These are phyloP conservation scores for Clonostachys chloroleuca DNA, from an alignment of 2,329 filamentous ascomycete genomes.

Conservation along the genomic window DNA sequence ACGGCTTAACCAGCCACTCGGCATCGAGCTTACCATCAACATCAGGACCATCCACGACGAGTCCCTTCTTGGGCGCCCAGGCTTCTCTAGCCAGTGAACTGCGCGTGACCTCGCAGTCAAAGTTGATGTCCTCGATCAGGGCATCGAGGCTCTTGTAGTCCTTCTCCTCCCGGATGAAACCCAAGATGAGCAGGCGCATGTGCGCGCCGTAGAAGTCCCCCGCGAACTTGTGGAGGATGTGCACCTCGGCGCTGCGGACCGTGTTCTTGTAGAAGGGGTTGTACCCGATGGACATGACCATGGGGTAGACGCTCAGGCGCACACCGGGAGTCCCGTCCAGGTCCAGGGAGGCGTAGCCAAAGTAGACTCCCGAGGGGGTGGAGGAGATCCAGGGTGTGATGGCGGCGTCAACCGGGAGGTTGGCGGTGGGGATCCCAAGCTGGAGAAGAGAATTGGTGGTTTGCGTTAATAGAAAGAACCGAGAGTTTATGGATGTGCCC, in stretches of 20 bases:
- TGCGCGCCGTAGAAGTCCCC: conserved; percentile 81
- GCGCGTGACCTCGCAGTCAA: conserved; percentile 80
- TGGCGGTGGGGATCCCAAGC: conserved; percentile 96
- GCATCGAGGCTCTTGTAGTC: conserved; percentile 84
- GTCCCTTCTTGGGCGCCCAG: conserved; percentile 44
- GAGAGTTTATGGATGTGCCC: background rate
- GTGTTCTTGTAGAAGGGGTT: conserved; percentile 97
- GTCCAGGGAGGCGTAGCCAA: conserved; percentile 78
- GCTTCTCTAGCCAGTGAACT: conserved; percentile 63
- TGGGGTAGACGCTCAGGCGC: conserved; percentile 61
- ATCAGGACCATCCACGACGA: conserved; percentile 6
- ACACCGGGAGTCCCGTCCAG: conserved; percentile 48
- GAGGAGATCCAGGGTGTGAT: conserved; percentile 55
- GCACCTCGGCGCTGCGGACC: conserved; percentile 81
- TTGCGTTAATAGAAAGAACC: background rate
- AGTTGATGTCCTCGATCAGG: conserved; percentile 80
- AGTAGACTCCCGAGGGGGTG: conserved; percentile 82
- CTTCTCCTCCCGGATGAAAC: conserved; percentile 84
- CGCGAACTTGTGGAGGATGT: conserved; percentile 74
- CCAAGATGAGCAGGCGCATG: conserved; percentile 76
- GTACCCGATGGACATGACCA: conserved; percentile 93
- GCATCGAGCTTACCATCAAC: conserved; percentile 24
- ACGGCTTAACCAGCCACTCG: conserved; percentile 29
- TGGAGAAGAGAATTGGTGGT: conserved; percentile 22
- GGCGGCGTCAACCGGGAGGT: conserved; percentile 70